Percentiles rank a stretch among this genome's conserved stretches.
Conservation (phyloP, 2,329 filamentous ascomycete genomes). For the Cladophialophora chaetospira region DNA sequence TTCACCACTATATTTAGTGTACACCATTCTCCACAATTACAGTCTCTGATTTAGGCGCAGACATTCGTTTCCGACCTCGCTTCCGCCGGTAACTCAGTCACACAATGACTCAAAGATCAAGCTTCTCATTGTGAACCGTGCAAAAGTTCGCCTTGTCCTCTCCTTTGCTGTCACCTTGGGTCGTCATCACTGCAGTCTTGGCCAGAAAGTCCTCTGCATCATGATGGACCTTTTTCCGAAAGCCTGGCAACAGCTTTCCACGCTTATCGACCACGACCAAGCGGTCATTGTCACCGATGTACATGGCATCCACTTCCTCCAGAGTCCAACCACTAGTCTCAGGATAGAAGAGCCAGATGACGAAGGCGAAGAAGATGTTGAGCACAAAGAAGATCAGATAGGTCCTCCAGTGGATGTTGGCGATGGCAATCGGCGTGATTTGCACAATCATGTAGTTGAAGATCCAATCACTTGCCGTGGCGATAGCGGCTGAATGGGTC, state of each 20-base stretch:
- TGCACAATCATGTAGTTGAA: constrained; percentile 44
- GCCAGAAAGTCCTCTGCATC: too few relatives aligned
- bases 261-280: constrained; percentile 1
- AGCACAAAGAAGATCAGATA: constrained; percentile 49
- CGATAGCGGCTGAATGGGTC: constrained; percentile 37
- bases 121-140: too few relatives aligned
- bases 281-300: neutral
- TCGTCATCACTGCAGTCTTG: too few relatives aligned
- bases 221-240: too few relatives aligned
- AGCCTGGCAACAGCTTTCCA: neutral
- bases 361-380: constrained; percentile 31
- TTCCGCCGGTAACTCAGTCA: too few relatives aligned
- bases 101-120: too few relatives aligned
- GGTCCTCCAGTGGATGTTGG: constrained; percentile 49
- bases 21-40: too few relatives aligned
- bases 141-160: too few relatives aligned
- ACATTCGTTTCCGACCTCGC: too few relatives aligned
- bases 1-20: too few relatives aligned
- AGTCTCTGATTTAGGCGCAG: too few relatives aligned
- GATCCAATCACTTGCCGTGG: constrained; percentile 42
- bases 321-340: constrained; percentile 20
- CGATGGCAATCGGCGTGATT: constrained; percentile 41
- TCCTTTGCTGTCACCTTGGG: too few relatives aligned
- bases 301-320: constrained; percentile 18
- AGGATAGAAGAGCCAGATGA: constrained; percentile 24